Evolutionary conservation across 768 basidiomycete species (phyloP).

Genomic region (Thelephora aurantiotincta): DNA sequence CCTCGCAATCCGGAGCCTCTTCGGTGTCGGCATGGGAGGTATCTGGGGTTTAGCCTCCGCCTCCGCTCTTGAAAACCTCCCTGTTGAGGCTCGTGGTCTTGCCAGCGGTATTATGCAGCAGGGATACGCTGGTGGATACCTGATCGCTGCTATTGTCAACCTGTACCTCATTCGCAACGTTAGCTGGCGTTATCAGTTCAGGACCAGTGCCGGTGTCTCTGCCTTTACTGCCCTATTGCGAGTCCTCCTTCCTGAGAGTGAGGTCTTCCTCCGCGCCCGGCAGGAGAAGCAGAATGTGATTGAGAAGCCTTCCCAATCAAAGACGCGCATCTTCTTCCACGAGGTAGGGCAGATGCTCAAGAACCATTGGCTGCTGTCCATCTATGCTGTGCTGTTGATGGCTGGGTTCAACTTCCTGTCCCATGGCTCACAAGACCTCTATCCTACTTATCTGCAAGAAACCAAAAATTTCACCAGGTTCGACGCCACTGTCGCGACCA

Average conservation of each 20-base stretch:
- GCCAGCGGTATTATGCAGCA: constrained; percentile 30
- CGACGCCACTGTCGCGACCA: constrained; percentile 26
- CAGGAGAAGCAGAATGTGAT: constrained; percentile 10
- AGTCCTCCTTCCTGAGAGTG: constrained; percentile 24
- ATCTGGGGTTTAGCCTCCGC: constrained; percentile 25
- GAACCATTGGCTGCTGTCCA: constrained; percentile 24
- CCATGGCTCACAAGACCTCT: constrained; percentile 21
- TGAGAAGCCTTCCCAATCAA: constrained; percentile 11
- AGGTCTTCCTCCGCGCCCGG: constrained; percentile 19
- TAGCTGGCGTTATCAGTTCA: constrained; percentile 25
- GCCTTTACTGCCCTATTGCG: constrained; percentile 24
- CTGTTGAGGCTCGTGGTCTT: constrained; percentile 26
- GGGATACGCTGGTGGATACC: constrained; percentile 29
- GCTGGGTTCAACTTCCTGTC: constrained; percentile 25
- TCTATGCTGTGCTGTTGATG: constrained; percentile 24
- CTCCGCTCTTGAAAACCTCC: constrained; percentile 27
- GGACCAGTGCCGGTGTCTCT: constrained; percentile 24
- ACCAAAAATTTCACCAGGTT: constrained; percentile 20
- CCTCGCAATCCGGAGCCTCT: constrained; percentile 25
- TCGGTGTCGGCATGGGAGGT: constrained; percentile 21
- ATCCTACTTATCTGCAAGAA: constrained; percentile 25
- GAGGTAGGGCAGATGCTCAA: constrained; percentile 24
- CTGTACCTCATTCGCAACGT: constrained; percentile 11
- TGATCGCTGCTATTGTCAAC: constrained; percentile 28
- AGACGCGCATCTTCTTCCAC: constrained; percentile 20